These are phyloP conservation scores for Fistulifera pelliculosa DNA, from an alignment of 108 stramenopile species.

Conservation along the genomic window DNA sequence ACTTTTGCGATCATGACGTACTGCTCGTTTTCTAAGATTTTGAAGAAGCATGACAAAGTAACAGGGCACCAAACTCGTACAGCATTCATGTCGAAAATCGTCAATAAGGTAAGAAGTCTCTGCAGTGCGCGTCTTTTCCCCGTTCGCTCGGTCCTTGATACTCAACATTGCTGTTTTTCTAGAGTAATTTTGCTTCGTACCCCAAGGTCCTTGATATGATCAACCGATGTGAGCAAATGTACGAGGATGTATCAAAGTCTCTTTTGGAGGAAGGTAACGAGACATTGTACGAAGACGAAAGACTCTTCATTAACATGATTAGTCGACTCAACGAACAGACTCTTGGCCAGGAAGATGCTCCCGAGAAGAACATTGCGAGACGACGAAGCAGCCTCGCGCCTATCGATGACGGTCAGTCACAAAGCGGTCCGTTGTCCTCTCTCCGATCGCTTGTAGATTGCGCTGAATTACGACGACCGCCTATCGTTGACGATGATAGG, in stretches of 20 bases:
- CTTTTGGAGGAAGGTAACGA: slow-evolving; percentile 62
- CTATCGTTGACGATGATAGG: no score
- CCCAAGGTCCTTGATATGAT: slow-evolving; percentile 68
- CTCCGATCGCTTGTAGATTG: no score
- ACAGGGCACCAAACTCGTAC: slow-evolving; percentile 70
- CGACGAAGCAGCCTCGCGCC: no score
- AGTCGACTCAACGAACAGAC: slow-evolving; percentile 73
- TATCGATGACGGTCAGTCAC: no score
- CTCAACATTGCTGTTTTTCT: no score
- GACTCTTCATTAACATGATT: slow-evolving; percentile 85
- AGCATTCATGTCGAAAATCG: slow-evolving; percentile 77
- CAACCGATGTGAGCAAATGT: slow-evolving; percentile 43
- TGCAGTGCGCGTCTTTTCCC: no score
- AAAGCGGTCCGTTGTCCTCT: no score
- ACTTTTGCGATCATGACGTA: slow-evolving; percentile 97
- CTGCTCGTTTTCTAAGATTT: slow-evolving; percentile 90
- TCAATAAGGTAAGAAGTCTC: slow-evolving; percentile 33
- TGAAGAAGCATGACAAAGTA: slow-evolving; percentile 96
- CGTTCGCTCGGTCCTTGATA: no score
- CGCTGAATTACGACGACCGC: no score
- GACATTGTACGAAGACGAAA: slow-evolving; percentile 73
- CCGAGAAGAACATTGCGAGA: no score
- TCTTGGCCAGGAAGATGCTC: not conserved
- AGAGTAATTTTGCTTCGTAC: slow-evolving; percentile 61
- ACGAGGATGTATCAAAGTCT: slow-evolving; percentile 51